These are phyloP conservation scores for Pseudodiploospora longispora DNA, from an alignment of 2,329 filamentous ascomycete species.

Conservation along the genomic window DNA sequence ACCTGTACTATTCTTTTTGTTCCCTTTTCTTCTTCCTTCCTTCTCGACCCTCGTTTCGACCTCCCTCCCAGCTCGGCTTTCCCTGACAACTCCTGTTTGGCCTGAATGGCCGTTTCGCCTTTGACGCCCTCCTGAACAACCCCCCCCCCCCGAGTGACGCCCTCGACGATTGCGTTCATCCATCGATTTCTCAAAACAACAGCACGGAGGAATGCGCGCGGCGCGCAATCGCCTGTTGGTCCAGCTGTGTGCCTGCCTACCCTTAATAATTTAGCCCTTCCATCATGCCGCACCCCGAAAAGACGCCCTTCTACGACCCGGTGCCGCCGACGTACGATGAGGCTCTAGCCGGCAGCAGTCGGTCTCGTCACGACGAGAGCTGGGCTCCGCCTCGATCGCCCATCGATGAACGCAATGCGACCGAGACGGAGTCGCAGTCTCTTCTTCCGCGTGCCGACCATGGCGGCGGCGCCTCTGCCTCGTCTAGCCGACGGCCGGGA, in stretches of 20 bases:
- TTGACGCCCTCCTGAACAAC: not conserved
- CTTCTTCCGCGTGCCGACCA: slow-evolving; percentile 53
- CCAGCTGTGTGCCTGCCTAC: too few relatives aligned
- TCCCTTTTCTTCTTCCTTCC: not conserved
- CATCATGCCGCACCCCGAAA: slow-evolving; percentile 28
- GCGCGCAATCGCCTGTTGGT: too few relatives aligned
- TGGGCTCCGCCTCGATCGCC: slow-evolving; percentile 24
- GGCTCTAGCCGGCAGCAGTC: slow-evolving; percentile 29
- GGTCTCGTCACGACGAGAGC: slow-evolving; percentile 18
- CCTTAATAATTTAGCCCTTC: slow-evolving; percentile 1
- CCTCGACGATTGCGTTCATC: not conserved
- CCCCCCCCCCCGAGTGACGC: too few relatives aligned
- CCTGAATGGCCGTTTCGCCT: slow-evolving; percentile 8
- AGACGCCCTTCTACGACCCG: slow-evolving; percentile 34
- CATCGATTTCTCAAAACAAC: not conserved
- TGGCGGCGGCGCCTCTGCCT: slow-evolving; percentile 25
- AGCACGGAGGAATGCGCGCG: too few relatives aligned
- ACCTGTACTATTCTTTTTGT: not conserved
- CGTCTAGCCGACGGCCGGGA: slow-evolving; percentile 27
- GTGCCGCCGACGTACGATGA: slow-evolving; percentile 36
- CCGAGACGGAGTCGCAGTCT: slow-evolving; percentile 69
- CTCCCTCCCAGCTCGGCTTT: not conserved
- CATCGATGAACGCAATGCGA: slow-evolving; percentile 51
- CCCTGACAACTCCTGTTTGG: not conserved
- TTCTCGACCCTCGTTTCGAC: slow-evolving; percentile 7